These are phyloP conservation scores for Earliella scabrosa DNA, from an alignment of 1,284 basidiomycete species.

Conservation along the genomic window DNA sequence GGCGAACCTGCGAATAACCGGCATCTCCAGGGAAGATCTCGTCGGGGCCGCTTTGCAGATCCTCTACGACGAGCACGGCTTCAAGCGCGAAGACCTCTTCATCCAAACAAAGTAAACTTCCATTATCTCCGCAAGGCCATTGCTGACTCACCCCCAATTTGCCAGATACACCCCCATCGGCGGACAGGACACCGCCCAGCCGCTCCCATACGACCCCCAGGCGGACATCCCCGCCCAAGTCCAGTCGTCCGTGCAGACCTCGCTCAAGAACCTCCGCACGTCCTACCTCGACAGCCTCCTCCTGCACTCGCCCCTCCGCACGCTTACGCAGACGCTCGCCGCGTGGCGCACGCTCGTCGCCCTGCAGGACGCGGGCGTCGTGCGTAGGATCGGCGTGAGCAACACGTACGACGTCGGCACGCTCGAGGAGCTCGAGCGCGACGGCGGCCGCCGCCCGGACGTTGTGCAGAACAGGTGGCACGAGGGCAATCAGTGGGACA, in stretches of 20 bases:
- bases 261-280: conserved; percentile 69
- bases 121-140: not conserved
- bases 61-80: conserved; percentile 39
- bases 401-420: conserved; percentile 71
- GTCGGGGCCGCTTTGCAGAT: conserved; percentile 72
- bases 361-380: conserved; percentile 65
- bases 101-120: conserved; percentile 67
- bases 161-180: conserved; percentile 70
- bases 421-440: conserved; percentile 55
- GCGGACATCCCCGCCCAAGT: conserved; percentile 65
- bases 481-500: conserved; percentile 80
- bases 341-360: conserved; percentile 68
- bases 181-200: conserved; percentile 71
- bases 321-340: conserved; percentile 59
- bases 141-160: not conserved
- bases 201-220: conserved; percentile 71
- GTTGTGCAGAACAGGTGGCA: conserved; percentile 86
- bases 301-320: conserved; percentile 75
- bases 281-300: conserved; percentile 76
- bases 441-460: conserved; percentile 54
- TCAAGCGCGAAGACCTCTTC: conserved; percentile 37
- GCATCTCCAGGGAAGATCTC: conserved; percentile 65
- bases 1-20: not conserved
- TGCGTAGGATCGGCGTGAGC: conserved; percentile 72
- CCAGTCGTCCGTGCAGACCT: conserved; percentile 61